Base-by-base conservation (phyloP, 139 green algal species). In the Haematococcus lacustris region DNA sequence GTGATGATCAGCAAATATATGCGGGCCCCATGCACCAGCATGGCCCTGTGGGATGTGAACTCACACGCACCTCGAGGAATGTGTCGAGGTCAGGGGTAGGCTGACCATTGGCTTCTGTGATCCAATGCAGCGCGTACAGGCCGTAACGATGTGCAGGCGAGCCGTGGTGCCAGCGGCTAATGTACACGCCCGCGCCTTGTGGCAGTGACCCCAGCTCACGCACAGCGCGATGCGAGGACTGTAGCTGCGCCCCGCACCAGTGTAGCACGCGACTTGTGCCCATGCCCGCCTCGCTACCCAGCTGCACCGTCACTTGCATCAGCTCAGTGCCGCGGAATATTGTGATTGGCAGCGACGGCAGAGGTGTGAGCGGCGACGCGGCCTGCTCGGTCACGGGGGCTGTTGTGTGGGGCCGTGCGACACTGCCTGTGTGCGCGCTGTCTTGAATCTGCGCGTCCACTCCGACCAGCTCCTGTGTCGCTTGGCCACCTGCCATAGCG, bases 91-190 rank as follows among this genome's bases (percentile, higher is more conserved):
- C 84, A 3, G 86, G 86, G 13, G 86, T 93, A 51, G 74, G 41
- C 28, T 73, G 51, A 28, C 81, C 83, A 59, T 96, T 93, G 39
- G 93, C 76, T 73, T 91, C 81, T 6, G 80, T 43, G 51, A 97
- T 86, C 85, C 88, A 97, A 73, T 97, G 86, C 69, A 97, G 81
- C 17, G 92, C 92, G 67, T 90, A 96, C 38, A 97, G 82, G 35
- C 85, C 88, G 78, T 96, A 97, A 28, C 92, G 66, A 64, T 90
- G 85, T 1, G 89, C 86, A 2, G 92, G 92, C 26, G 84, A 93
- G 51, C 92, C 92, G 66, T 95, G 88, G 79, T 95, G 91, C 91
- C 91, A 97, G 65, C 92, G 87, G 59, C 71, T 80, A 69, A 88
- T 78, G 72, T 80, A 82, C 35, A 84, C 79, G 35, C 81, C 79